phyloP scores from a whole-genome alignment of 225 moss, liverwort and hornwort species.

The Lunularia cruciata region DNA sequence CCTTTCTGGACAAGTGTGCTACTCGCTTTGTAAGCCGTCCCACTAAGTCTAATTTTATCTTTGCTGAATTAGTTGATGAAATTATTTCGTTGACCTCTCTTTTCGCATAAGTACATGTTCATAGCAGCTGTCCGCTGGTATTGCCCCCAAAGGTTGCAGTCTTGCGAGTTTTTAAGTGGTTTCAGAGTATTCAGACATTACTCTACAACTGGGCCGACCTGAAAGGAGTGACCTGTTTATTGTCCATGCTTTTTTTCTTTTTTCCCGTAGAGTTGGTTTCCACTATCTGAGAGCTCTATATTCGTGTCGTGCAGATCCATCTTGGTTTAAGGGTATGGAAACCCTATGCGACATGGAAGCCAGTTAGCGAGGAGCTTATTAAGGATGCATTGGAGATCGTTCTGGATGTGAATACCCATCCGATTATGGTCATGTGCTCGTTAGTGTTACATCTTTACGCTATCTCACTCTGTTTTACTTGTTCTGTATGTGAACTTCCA shows the following conservation, averaged over 20 bases:
- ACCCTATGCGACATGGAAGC: constrained; percentile 91
- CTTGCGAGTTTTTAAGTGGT: no score
- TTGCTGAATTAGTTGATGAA: no score
- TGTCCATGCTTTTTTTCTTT: no score
- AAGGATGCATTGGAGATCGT: constrained; percentile 95
- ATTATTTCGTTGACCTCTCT: no score
- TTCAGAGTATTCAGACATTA: no score
- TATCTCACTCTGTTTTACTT: constrained; percentile 14
- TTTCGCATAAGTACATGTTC: no score
- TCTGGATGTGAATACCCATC: constrained; percentile 87
- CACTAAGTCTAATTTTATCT: no score
- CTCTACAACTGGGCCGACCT: not conserved
- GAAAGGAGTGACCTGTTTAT: not conserved
- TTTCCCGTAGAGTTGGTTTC: no score
- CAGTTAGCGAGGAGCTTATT: constrained; percentile 95
- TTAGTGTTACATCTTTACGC: constrained; percentile 51
- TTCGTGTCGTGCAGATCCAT: constrained; percentile 58
- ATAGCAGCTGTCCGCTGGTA: no score
- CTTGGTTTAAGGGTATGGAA: constrained; percentile 83
- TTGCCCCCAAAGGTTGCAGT: no score
- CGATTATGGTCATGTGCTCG: constrained; percentile 98
- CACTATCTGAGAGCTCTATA: no score
- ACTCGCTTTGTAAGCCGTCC: constrained; percentile 38
- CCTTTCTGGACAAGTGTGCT: constrained; percentile 66
- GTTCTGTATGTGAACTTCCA: no score